Evolutionary conservation across 129 eudicot species (phyloP).

Genomic region (Logfia minima): DNA sequence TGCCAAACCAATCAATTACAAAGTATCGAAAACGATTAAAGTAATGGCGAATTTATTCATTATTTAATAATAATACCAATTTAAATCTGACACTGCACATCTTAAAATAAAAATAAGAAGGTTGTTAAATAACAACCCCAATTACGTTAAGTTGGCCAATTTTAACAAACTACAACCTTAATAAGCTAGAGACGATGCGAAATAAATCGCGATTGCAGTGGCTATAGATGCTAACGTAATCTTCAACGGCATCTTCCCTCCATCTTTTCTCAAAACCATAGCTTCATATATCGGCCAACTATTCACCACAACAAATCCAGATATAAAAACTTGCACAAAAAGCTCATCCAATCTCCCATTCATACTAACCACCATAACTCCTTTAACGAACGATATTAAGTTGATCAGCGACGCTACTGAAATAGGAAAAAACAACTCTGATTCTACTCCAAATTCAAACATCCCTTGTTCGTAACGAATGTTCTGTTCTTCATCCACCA

Average conservation of each 20-base stretch:
- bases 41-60: too few relatives aligned
- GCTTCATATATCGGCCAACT: conserved; percentile 56
- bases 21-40: too few relatives aligned
- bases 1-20: too few relatives aligned
- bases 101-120: too few relatives aligned
- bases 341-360: conserved; percentile 24
- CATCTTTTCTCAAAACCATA: conserved; percentile 57
- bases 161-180: too few relatives aligned
- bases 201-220: conserved; percentile 12
- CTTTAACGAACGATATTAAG: conserved; percentile 30
- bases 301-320: conserved; percentile 62
- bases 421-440: conserved; percentile 48
- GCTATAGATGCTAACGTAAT: conserved; percentile 38
- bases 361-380: conserved; percentile 15
- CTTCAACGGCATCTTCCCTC: conserved; percentile 57
- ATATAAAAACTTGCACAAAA: conserved; percentile 44
- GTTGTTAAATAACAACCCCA: too few relatives aligned
- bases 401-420: conserved; percentile 37
- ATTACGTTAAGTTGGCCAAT: too few relatives aligned
- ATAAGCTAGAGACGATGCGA: background rate
- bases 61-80: too few relatives aligned
- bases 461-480: conserved; percentile 48
- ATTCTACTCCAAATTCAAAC: conserved; percentile 56
- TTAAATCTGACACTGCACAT: too few relatives aligned
- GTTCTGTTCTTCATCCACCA: conserved; percentile 45